Conservation (phyloP, 805 yeast genomes). For the Starmerella riodocensis region DNA sequence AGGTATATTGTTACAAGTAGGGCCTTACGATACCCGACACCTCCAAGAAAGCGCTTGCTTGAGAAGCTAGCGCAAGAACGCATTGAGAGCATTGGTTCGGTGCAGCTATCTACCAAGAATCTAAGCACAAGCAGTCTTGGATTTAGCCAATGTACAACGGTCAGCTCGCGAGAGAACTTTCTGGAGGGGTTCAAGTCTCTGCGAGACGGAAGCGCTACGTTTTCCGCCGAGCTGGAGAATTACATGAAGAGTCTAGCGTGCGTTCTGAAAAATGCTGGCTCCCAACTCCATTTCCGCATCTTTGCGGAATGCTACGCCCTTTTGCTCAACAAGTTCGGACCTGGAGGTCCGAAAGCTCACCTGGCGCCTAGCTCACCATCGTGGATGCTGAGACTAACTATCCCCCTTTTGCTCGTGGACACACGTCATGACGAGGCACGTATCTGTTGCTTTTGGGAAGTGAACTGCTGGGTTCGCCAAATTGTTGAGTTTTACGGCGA, state of each 20-base stretch:
- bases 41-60: no score
- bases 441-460: constrained; percentile 11
- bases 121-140: no score
- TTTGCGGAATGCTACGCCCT: constrained; percentile 17
- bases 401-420: constrained; percentile 14
- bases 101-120: no score
- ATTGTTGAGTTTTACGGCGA: constrained; percentile 5
- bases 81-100: no score
- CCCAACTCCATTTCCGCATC: constrained; percentile 18
- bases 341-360: constrained; percentile 10
- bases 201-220: no score
- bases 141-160: no score
- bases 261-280: constrained; percentile 13
- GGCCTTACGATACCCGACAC: no score
- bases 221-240: constrained; percentile 6
- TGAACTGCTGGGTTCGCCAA: constrained; percentile 12
- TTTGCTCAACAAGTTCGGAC: constrained; percentile 15
- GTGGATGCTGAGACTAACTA: constrained; percentile 15
- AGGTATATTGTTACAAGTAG: no score
- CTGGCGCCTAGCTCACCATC: constrained; percentile 7
- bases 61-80: no score
- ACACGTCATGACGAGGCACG: constrained; percentile 1
- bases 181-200: no score
- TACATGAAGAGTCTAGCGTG: constrained; percentile 10
- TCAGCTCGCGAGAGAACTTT: no score